These are phyloP conservation scores for Cryphonectria japonica DNA, from an alignment of 2,329 filamentous ascomycete genomes.

Conservation along the genomic window DNA sequence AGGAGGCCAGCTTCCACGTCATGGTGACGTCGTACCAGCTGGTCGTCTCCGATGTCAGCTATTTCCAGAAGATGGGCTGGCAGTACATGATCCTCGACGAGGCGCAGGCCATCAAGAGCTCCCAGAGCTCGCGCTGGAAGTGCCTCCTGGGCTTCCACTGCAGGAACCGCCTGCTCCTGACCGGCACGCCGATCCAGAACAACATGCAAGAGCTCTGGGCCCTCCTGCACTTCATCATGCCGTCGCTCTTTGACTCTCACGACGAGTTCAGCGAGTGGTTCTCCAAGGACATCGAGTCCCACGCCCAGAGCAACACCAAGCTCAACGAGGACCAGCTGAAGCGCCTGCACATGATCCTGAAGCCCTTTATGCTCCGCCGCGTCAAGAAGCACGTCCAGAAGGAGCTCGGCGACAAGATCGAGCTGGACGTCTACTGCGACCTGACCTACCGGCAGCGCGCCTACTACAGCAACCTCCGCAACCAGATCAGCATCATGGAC, in stretches of 20 bases:
- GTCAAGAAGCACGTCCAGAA: constrained; percentile 99
- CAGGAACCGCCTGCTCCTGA: constrained; percentile 89
- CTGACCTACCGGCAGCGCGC: constrained; percentile 95
- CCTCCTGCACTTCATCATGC: constrained; percentile 98
- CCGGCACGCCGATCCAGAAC: constrained; percentile 97
- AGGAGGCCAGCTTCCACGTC: constrained; percentile 93
- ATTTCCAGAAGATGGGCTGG: constrained; percentile 99
- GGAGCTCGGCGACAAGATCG: constrained; percentile 98
- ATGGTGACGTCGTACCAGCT: constrained; percentile 96
- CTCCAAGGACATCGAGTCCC: constrained; percentile 94
- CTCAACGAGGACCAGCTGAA: constrained; percentile 97
- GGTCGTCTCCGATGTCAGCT: constrained; percentile 92
- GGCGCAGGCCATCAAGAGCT: constrained; percentile 98
- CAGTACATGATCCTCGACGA: constrained; percentile 99
- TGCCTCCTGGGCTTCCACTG: constrained; percentile 91
- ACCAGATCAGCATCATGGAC: constrained; percentile 98
- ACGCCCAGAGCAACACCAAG: constrained; percentile 99
- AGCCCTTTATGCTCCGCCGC: constrained; percentile 98
- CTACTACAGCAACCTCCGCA: constrained; percentile 88
- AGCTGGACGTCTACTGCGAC: constrained; percentile 94
- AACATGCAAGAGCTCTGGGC: constrained; percentile 99
- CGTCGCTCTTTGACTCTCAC: constrained; percentile 93
- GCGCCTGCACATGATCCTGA: constrained; percentile 97
- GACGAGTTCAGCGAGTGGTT: constrained; percentile 95
- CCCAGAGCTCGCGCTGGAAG: constrained; percentile 96